phyloP scores from a whole-genome alignment of 1,284 basidiomycete species.

The Ceratorhiza oryzae-sativae region DNA sequence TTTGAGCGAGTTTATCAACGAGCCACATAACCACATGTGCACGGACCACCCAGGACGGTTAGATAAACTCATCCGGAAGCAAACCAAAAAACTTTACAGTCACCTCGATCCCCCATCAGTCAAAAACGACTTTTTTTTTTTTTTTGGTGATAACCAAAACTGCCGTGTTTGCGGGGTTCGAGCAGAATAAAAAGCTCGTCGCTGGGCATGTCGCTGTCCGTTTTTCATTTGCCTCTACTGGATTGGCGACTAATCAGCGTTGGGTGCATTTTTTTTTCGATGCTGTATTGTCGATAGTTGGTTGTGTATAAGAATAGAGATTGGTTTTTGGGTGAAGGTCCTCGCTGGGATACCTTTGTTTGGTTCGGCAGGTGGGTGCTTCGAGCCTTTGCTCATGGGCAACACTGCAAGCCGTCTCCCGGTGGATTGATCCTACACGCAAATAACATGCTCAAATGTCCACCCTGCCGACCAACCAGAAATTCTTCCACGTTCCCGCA shows the following conservation, averaged over 20 bases:
- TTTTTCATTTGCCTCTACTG: constrained; percentile 25
- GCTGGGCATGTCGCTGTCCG: constrained; percentile 39
- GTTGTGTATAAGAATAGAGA: no score
- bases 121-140: neutral
- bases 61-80: neutral
- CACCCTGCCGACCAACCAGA: no score
- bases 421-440: no score
- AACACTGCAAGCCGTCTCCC: no score
- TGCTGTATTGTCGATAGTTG: neutral
- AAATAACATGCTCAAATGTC: no score
- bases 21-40: neutral
- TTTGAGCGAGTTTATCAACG: no score
- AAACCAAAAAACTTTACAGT: constrained; percentile 31
- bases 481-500: no score
- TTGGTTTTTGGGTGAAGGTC: no score
- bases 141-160: neutral
- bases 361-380: no score
- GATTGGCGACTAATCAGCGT: constrained; percentile 40
- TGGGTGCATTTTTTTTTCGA: constrained; percentile 20
- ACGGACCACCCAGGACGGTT: neutral
- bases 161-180: constrained; percentile 4
- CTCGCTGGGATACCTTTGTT: no score
- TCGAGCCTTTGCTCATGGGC: no score
- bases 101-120: constrained; percentile 20
- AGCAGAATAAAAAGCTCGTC: constrained; percentile 12